phyloP scores from a whole-genome alignment of 176 grass and related monocot genomes.

The Oryza glaberrima region DNA sequence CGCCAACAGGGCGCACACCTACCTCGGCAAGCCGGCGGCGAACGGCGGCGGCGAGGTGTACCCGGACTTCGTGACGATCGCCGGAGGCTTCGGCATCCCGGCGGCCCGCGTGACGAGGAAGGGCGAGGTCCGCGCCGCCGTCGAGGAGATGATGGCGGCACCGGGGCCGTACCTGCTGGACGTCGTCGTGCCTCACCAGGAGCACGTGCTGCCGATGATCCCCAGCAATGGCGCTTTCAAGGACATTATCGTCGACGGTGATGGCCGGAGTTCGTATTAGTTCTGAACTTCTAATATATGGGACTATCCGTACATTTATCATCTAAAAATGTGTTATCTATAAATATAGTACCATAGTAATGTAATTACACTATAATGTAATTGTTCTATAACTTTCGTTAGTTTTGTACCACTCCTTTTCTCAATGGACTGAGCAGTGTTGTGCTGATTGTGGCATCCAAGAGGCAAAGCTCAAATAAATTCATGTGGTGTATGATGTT shows the following conservation, averaged over 20 bases:
- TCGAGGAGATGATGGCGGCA: constrained; percentile 83
- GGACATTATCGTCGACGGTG: constrained; percentile 89
- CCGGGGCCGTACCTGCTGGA: constrained; percentile 91
- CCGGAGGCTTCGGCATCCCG: constrained; percentile 75
- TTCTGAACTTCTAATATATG: neutral
- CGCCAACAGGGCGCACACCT: constrained; percentile 77
- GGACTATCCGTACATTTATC: too few species aligned
- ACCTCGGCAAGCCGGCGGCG: constrained; percentile 71
- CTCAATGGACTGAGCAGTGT: too few species aligned
- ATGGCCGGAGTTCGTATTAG: constrained; percentile 76
- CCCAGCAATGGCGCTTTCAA: constrained; percentile 81
- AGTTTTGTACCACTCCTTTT: too few species aligned
- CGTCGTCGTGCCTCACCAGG: constrained; percentile 82
- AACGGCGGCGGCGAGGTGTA: constrained; percentile 67
- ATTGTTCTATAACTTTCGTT: too few species aligned
- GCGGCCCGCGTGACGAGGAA: constrained; percentile 77
- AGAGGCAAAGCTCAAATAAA: too few species aligned
- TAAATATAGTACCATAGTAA: too few species aligned
- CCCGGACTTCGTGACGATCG: constrained; percentile 83
- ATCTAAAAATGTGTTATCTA: too few species aligned
- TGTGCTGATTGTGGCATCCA: too few species aligned
- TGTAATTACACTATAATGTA: too few species aligned
- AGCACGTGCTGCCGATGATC: constrained; percentile 97
- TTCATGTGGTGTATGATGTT: too few species aligned
- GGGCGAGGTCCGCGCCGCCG: constrained; percentile 64